These are phyloP conservation scores for Plasmodium cynomolgi DNA, from an alignment of 169 alveolate species.

Conservation along the genomic window DNA sequence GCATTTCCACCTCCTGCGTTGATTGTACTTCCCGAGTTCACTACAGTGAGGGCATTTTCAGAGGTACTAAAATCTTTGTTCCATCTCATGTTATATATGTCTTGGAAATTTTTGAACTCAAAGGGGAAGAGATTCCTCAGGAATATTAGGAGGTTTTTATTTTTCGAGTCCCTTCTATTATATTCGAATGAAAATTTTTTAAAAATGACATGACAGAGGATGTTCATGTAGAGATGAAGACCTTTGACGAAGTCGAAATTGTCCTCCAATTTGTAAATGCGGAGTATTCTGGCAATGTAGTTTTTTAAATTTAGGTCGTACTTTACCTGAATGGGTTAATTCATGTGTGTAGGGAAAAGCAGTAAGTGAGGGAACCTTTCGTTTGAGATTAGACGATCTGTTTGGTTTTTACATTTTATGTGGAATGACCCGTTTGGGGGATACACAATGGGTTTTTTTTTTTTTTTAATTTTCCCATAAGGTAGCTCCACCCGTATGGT, in stretches of 20 bases:
- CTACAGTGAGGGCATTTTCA: background rate
- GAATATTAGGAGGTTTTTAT: slow-evolving; percentile 60
- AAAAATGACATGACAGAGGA: slow-evolving; percentile 54
- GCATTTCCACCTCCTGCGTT: background rate
- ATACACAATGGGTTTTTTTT: too few relatives aligned
- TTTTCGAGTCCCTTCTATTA: slow-evolving; percentile 23
- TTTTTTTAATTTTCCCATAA: background rate
- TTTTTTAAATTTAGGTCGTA: slow-evolving; percentile 69
- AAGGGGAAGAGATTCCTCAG: slow-evolving; percentile 54
- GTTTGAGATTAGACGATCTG: background rate
- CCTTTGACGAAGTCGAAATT: slow-evolving; percentile 51
- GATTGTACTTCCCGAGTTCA: background rate
- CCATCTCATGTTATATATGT: slow-evolving; percentile 69
- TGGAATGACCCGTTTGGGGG: background rate
- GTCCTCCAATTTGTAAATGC: slow-evolving; percentile 60
- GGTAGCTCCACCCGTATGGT: too few relatives aligned
- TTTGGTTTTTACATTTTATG: background rate
- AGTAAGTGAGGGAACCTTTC: background rate
- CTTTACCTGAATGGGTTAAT: slow-evolving; percentile 38
- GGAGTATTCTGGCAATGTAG: slow-evolving; percentile 60
- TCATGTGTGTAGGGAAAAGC: slow-evolving; percentile 1
- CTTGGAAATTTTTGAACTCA: slow-evolving; percentile 66
- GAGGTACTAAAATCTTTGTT: slow-evolving; percentile 23
- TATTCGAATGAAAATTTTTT: slow-evolving; percentile 52
- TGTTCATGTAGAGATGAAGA: slow-evolving; percentile 64